phyloP scores from a whole-genome alignment of 2,329 filamentous ascomycete species.

The Aspergillus thermomutatus region DNA sequence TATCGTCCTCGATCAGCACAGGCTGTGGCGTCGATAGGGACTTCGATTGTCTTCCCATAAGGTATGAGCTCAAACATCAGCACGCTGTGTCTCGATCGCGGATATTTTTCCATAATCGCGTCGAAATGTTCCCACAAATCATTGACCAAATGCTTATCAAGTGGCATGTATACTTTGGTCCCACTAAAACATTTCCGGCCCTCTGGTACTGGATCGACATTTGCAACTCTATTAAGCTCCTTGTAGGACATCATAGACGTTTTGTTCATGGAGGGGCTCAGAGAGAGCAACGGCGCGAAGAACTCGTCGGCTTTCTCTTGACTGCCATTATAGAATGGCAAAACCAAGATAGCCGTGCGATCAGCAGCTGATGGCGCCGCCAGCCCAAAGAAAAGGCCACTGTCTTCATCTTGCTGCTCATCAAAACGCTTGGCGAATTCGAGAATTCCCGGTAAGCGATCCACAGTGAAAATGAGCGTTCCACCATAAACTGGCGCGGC shows the following conservation, averaged over 20 bases:
- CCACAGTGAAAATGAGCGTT: not conserved
- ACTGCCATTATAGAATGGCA: conserved; percentile 6
- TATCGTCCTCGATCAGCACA: conserved; percentile 7
- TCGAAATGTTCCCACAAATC: conserved; percentile 3
- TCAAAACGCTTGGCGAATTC: conserved; percentile 9
- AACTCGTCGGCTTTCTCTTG: not conserved
- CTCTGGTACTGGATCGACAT: conserved; percentile 6
- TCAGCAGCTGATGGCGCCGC: not conserved
- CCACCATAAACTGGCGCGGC: conserved; percentile 1
- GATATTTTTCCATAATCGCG: not conserved
- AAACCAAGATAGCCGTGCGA: not conserved
- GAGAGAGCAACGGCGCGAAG: conserved; percentile 2
- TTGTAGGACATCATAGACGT: conserved; percentile 6
- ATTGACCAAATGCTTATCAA: not conserved
- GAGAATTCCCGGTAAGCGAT: conserved; percentile 3
- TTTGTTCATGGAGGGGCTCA: not conserved
- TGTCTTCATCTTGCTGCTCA: conserved; percentile 5
- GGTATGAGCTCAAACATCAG: conserved; percentile 8
- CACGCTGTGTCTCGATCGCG: conserved; percentile 4
- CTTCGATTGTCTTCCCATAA: not conserved
- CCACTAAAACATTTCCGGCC: conserved; percentile 7
- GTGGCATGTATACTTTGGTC: conserved; percentile 1
- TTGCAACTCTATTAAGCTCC: conserved; percentile 2
- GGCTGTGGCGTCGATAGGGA: conserved; percentile 7
- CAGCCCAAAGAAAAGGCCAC: conserved; percentile 10